Percentiles rank a stretch among this genome's conserved stretches.
phyloP scores from a whole-genome alignment of 306 rosid species.

The Castanospermum australe region DNA sequence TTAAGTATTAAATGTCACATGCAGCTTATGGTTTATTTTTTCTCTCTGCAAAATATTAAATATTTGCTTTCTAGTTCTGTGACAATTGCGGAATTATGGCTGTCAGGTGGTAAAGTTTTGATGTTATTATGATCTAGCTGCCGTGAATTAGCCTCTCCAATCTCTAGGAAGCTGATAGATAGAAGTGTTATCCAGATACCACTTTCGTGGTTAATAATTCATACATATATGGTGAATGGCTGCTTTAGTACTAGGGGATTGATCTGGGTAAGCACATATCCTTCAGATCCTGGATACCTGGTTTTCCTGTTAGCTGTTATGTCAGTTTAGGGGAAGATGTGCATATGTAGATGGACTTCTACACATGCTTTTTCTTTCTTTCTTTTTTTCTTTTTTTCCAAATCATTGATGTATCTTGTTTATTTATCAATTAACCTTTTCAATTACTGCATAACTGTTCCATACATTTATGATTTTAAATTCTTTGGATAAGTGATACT shows the following conservation, averaged over 20 bases:
- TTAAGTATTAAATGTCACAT: background rate
- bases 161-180: background rate
- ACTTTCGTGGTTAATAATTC: background rate
- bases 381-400: too few relatives aligned
- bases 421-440: too few relatives aligned
- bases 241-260: background rate
- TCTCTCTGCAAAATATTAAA: background rate
- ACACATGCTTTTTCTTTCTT: too few relatives aligned
- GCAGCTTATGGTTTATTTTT: background rate
- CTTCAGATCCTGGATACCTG: too few relatives aligned
- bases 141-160: background rate
- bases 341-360: too few relatives aligned
- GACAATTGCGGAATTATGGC: background rate
- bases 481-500: too few relatives aligned
- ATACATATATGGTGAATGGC: background rate
- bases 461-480: too few relatives aligned
- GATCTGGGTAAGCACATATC: too few relatives aligned
- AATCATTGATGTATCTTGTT: too few relatives aligned
- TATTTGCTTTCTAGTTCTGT: background rate
- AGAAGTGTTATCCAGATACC: background rate
- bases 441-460: too few relatives aligned
- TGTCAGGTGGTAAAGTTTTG: background rate
- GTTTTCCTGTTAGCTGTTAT: too few relatives aligned
- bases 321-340: too few relatives aligned
- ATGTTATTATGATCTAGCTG: background rate